Conservation (phyloP, 495 filamentous ascomycete genomes). For the Xylaria cubensis region DNA sequence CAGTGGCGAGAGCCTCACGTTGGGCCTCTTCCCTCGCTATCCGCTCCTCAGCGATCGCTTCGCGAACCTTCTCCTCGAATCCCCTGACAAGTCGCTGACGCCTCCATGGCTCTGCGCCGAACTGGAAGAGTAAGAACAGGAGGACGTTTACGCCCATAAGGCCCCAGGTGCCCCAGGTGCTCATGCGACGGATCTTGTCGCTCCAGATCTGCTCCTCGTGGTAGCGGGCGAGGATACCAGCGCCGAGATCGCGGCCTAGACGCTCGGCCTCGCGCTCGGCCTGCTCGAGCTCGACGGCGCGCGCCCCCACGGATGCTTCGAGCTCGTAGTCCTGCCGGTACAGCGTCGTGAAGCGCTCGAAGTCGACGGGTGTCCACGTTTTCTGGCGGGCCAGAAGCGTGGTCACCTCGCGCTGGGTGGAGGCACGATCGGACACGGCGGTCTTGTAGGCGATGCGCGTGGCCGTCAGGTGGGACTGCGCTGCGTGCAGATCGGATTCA, state of each 20-base stretch:
- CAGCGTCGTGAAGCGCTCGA: slow-evolving; percentile 92
- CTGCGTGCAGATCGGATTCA: slow-evolving; percentile 69
- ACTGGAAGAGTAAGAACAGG: slow-evolving; percentile 85
- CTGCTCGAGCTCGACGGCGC: slow-evolving; percentile 71
- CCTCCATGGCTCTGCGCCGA: slow-evolving; percentile 95
- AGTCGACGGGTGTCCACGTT: slow-evolving; percentile 82
- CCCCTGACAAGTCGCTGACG: slow-evolving; percentile 77
- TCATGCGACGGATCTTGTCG: slow-evolving; percentile 94
- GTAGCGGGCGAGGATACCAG: slow-evolving; percentile 84
- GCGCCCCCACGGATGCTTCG: slow-evolving; percentile 82
- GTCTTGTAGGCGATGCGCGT: slow-evolving; percentile 78
- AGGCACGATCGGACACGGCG: slow-evolving; percentile 77
- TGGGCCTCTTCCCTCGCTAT: slow-evolving; percentile 31
- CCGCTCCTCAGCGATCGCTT: slow-evolving; percentile 73
- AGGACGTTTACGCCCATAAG: slow-evolving; percentile 96
- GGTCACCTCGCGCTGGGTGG: slow-evolving; percentile 95
- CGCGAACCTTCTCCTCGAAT: slow-evolving; percentile 66
- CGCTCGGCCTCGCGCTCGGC: slow-evolving; percentile 81
- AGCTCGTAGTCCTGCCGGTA: slow-evolving; percentile 93
- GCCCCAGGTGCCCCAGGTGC: slow-evolving; percentile 97
- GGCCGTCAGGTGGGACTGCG: slow-evolving; percentile 68
- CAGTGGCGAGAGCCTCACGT: slow-evolving; percentile 17
- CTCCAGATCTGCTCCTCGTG: slow-evolving; percentile 99
- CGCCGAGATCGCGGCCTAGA: slow-evolving; percentile 72
- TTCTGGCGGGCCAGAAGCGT: slow-evolving; percentile 92